A percentile compares a stretch with the other conserved stretches of the same genome.
Evolutionary conservation across 2,329 filamentous ascomycete species (phyloP).

Genomic region (Nemania sp.): DNA sequence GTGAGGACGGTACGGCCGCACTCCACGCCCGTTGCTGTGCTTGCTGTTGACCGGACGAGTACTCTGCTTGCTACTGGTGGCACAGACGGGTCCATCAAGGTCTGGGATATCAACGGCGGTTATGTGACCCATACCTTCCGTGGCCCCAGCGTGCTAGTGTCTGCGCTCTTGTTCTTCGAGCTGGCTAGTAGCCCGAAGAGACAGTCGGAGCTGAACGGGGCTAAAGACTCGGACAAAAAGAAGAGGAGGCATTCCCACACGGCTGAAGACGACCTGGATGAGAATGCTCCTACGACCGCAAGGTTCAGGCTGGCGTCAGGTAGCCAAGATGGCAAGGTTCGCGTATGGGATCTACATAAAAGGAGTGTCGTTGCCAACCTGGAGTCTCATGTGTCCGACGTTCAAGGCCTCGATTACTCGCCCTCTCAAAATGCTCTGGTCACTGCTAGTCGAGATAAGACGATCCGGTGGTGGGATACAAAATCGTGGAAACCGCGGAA

Average conservation of each 20-base stretch:
- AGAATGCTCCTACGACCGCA: conserved; percentile 46
- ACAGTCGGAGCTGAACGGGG: conserved; percentile 48
- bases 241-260: conserved; percentile 50
- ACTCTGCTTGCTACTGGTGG: conserved; percentile 90
- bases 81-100: conserved; percentile 90
- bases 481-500: conserved; percentile 80
- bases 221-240: conserved; percentile 46
- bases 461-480: conserved; percentile 88
- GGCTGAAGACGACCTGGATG: conserved; percentile 45
- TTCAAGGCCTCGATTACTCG: conserved; percentile 85
- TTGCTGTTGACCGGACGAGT: conserved; percentile 82
- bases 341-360: conserved; percentile 90
- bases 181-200: conserved; percentile 53
- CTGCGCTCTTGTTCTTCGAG: conserved; percentile 90
- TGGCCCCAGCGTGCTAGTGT: conserved; percentile 87
- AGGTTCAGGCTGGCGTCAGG: conserved; percentile 84
- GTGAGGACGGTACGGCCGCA: conserved; percentile 86
- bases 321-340: conserved; percentile 89
- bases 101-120: conserved; percentile 91
- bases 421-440: conserved; percentile 73
- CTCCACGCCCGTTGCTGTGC: conserved; percentile 82
- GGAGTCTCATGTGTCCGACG: conserved; percentile 92
- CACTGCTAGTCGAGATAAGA: conserved; percentile 89
- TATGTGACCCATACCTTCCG: conserved; percentile 95
- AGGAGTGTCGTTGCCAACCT: conserved; percentile 74